Conservation (phyloP, 2,329 filamentous ascomycete species). For the Thielaviopsis cerberus region DNA sequence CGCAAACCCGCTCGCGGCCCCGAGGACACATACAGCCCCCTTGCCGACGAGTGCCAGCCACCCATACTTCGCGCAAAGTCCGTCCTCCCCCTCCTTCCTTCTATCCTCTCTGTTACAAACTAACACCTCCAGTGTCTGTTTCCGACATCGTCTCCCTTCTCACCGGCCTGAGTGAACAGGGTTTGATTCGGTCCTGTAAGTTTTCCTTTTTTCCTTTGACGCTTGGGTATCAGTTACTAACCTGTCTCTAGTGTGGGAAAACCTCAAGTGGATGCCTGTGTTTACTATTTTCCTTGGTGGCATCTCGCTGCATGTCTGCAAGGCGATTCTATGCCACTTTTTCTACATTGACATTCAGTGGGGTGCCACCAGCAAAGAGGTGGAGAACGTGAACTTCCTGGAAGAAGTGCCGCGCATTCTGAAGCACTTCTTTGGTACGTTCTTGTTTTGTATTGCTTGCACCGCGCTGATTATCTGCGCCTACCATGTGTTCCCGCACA, state of each 20-base stretch:
- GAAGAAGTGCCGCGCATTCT: conserved; percentile 36
- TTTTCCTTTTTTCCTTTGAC: conserved; percentile 10
- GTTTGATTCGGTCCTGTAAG: conserved; percentile 23
- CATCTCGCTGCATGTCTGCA: conserved; percentile 24
- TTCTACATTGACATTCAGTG: conserved; percentile 27
- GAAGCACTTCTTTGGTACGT: conserved; percentile 33
- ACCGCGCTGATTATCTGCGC: conserved; percentile 30
- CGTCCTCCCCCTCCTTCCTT: background rate
- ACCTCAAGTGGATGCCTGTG: conserved; percentile 44
- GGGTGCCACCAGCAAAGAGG: conserved; percentile 41
- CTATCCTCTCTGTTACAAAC: background rate
- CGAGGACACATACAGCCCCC: too few relatives aligned
- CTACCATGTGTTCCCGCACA: conserved; percentile 25
- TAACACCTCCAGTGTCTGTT: background rate
- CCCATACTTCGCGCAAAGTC: background rate
- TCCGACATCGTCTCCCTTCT: conserved; percentile 80
- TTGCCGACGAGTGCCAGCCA: background rate
- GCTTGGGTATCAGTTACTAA: background rate
- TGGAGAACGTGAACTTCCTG: conserved; percentile 37
- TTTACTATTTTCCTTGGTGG: conserved; percentile 28
- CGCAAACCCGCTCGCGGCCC: background rate
- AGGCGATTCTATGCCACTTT: conserved; percentile 25
- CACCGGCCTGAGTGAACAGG: conserved; percentile 53
- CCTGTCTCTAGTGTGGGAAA: conserved; percentile 25
- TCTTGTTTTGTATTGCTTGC: conserved; percentile 28